Evolutionary conservation across 345 rosid species (phyloP), one percentile per base, ranked within the genome.

Genomic region (Hypericum androsaemum): DNA sequence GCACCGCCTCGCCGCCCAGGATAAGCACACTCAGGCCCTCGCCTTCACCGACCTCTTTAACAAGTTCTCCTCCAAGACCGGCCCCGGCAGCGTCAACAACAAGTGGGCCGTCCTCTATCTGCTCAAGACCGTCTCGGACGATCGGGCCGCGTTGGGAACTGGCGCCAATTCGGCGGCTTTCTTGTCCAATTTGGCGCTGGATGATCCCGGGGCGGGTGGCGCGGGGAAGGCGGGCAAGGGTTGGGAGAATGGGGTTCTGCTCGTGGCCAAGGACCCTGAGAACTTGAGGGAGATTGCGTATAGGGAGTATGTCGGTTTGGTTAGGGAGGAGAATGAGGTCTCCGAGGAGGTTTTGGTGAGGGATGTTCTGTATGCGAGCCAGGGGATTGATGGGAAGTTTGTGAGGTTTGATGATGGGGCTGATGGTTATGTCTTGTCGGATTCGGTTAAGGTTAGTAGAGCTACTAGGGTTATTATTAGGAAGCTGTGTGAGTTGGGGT

Each of bases 401-500:
- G 84, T 88, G 44, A 88, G 81, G 53, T 88, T 81, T 47, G 86
- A 78, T 57, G 61, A 66, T 5, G 64, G 45, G 35, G 68, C 74
- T 7, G 98, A 92, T 41, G 96, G 95, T 17, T 92, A 85, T 61
- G 69, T 67, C 9, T 74, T 92, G 51, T 47, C 65, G 16, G 94
- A 83, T 59, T 54, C 52, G 2, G 59, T 83, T 60, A 83, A 80
- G 77, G 88, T 78, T 28, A 80, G 95, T 16, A 59, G 94, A 54
- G 84, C 82, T 0, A 80, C 86, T 8, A 76, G 87, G 66, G 59
- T 71, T 56, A 74, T 88, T 76, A 80, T 85, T 11, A 73, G 88
- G 77, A 85, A 74, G 81, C 74, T 92, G 28, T 88, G 95, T 16
- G 98, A 92, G 74, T 68, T 92, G 64, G 97, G 98, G 7, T 92